Evolutionary conservation across 306 rosid species (phyloP).

Genomic region (Lathyrus aphaca): DNA sequence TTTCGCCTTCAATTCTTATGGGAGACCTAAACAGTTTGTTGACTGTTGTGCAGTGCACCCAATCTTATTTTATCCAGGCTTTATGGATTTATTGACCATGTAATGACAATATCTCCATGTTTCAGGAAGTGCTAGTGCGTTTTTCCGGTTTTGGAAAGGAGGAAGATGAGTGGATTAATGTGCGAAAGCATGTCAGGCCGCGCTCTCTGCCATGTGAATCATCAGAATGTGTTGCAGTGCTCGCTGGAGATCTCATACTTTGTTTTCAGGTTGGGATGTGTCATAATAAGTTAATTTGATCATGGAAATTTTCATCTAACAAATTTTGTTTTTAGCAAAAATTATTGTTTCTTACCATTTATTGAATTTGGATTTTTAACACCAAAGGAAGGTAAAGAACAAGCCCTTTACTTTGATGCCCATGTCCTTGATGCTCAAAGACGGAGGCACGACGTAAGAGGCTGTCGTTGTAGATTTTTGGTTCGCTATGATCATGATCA

Average conservation of each 20-base stretch:
- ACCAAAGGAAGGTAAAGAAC: constrained; percentile 96
- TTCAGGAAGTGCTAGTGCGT: constrained; percentile 85
- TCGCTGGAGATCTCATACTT: constrained; percentile 95
- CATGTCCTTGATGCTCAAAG: constrained; percentile 99
- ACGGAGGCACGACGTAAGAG: constrained; percentile 96
- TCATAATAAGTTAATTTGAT: constrained; percentile 35
- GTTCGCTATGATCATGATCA: constrained; percentile 97
- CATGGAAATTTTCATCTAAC: constrained; percentile 19
- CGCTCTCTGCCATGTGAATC: constrained; percentile 98
- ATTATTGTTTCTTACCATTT: constrained; percentile 11
- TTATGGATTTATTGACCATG: constrained; percentile 22
- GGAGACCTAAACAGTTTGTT: constrained; percentile 5
- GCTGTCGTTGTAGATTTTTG: constrained; percentile 99
- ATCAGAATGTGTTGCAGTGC: constrained; percentile 95
- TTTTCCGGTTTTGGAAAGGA: constrained; percentile 96
- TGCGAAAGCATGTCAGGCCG: constrained; percentile 80
- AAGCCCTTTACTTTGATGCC: constrained; percentile 97
- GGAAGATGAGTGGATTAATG: constrained; percentile 97
- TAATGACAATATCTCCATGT: constrained; percentile 32
- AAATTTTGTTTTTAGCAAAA: constrained; percentile 4
- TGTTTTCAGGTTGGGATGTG: constrained; percentile 84
- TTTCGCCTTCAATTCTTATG: constrained; percentile 25
- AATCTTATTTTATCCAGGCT: constrained; percentile 17
- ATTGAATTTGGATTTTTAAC: constrained; percentile 33
- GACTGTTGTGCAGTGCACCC: background rate